Conservation (phyloP, 257 asterid genomes). For the Nicotiana benthamiana region DNA sequence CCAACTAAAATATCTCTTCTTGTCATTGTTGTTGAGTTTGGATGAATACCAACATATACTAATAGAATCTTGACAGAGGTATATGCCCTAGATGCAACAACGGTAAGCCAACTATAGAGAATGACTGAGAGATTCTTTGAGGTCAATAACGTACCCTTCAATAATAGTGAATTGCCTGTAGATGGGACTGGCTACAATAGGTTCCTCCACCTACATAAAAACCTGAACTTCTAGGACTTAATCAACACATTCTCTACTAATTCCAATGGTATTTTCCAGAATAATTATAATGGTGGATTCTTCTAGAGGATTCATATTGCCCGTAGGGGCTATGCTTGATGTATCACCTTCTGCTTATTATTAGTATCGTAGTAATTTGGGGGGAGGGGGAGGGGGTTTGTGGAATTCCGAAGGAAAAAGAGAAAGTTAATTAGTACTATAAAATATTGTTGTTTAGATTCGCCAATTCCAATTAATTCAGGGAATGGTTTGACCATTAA, state of each 20-base stretch:
- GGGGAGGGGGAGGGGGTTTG: too few species aligned
- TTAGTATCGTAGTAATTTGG: background rate
- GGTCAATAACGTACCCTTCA: too few species aligned
- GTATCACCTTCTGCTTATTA: slow-evolving; percentile 8
- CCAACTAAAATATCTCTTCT: too few species aligned
- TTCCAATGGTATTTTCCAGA: slow-evolving; percentile 21
- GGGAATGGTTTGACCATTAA: too few species aligned
- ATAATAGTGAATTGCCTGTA: too few species aligned
- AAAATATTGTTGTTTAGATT: slow-evolving; percentile 51
- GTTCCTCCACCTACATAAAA: background rate
- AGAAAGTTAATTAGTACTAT: slow-evolving; percentile 27
- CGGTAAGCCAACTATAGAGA: too few species aligned
- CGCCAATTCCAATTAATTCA: slow-evolving; percentile 26
- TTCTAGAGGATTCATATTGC: slow-evolving; percentile 40
- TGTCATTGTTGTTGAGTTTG: too few species aligned
- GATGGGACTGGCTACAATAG: too few species aligned
- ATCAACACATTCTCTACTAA: background rate
- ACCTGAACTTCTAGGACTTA: background rate
- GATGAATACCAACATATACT: too few species aligned
- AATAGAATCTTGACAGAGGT: too few species aligned
- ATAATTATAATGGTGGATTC: slow-evolving; percentile 42
- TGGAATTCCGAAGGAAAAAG: slow-evolving; percentile 44
- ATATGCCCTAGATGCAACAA: too few species aligned
- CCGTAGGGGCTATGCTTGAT: slow-evolving; percentile 29
- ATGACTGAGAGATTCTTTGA: too few species aligned